Evolutionary conservation across 2,329 filamentous ascomycete genomes (phyloP).

Genomic region (Colletotrichum orbiculare): DNA sequence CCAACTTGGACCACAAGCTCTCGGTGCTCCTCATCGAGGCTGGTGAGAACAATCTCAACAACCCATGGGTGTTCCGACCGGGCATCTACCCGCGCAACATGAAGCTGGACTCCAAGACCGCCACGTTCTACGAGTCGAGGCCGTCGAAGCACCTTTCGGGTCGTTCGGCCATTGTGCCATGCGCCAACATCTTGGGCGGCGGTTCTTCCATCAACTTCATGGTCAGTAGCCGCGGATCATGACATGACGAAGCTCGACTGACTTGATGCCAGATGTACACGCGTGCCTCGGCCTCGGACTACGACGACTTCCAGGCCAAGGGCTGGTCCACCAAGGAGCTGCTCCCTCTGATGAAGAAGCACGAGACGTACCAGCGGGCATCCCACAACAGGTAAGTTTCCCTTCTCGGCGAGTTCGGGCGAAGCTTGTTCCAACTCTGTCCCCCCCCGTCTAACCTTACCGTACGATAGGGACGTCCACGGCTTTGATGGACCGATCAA

Average conservation of each 20-base stretch:
- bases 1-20: slow-evolving; percentile 81
- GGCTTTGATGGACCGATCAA: slow-evolving; percentile 85
- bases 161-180: slow-evolving; percentile 78
- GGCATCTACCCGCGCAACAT: slow-evolving; percentile 84
- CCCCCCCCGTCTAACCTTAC: background rate
- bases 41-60: slow-evolving; percentile 80
- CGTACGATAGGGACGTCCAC: slow-evolving; percentile 67
- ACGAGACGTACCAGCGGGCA: slow-evolving; percentile 80
- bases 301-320: slow-evolving; percentile 82
- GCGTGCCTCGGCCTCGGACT: slow-evolving; percentile 76
- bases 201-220: slow-evolving; percentile 84
- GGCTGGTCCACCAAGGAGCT: slow-evolving; percentile 84
- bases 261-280: slow-evolving; percentile 72
- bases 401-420: slow-evolving; percentile 1
- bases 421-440: background rate
- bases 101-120: slow-evolving; percentile 83
- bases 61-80: slow-evolving; percentile 80
- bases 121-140: slow-evolving; percentile 82
- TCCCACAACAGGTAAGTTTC: slow-evolving; percentile 64
- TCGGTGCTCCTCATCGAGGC: slow-evolving; percentile 76
- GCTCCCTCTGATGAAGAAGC: slow-evolving; percentile 81
- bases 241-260: slow-evolving; percentile 24
- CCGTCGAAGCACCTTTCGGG: slow-evolving; percentile 79
- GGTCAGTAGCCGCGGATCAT: slow-evolving; percentile 51
- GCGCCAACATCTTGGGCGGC: slow-evolving; percentile 77